Evolutionary conservation across 116 monocot genomes (phyloP).

Genomic region (Papilionanthe hybrid): DNA sequence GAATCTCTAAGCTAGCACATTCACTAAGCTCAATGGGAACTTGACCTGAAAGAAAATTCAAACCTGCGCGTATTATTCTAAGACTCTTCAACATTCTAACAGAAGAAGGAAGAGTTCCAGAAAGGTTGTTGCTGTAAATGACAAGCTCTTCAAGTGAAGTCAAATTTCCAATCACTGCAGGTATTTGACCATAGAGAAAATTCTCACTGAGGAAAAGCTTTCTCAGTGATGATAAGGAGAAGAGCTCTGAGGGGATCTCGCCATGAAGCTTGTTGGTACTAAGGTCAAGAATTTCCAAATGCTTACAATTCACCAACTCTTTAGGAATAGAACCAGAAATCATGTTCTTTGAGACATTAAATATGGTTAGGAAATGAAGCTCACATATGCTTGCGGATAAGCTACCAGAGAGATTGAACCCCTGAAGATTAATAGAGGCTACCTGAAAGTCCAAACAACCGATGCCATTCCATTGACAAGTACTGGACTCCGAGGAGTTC

Average conservation of each 20-base stretch:
- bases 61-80: conserved; percentile 61
- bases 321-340: conserved; percentile 48
- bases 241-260: conserved; percentile 45
- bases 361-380: conserved; percentile 23
- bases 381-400: conserved; percentile 42
- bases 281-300: conserved; percentile 53
- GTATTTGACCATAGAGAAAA: conserved; percentile 55
- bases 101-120: conserved; percentile 56
- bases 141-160: conserved; percentile 59
- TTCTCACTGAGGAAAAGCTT: conserved; percentile 72
- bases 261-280: conserved; percentile 65
- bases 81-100: conserved; percentile 45
- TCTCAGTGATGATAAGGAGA: conserved; percentile 23
- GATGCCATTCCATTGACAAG: conserved; percentile 58
- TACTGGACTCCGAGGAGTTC: conserved; percentile 27
- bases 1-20: conserved; percentile 49
- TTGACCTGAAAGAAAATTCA: conserved; percentile 54
- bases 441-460: conserved; percentile 28
- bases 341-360: conserved; percentile 49
- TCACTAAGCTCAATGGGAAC: conserved; percentile 58
- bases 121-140: conserved; percentile 74
- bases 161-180: conserved; percentile 39
- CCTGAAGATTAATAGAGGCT: conserved; percentile 43
- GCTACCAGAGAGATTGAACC: conserved; percentile 47
- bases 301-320: conserved; percentile 30